Conservation (phyloP, 2,329 filamentous ascomycete species). For the Rhexocercosporidium sp. region DNA sequence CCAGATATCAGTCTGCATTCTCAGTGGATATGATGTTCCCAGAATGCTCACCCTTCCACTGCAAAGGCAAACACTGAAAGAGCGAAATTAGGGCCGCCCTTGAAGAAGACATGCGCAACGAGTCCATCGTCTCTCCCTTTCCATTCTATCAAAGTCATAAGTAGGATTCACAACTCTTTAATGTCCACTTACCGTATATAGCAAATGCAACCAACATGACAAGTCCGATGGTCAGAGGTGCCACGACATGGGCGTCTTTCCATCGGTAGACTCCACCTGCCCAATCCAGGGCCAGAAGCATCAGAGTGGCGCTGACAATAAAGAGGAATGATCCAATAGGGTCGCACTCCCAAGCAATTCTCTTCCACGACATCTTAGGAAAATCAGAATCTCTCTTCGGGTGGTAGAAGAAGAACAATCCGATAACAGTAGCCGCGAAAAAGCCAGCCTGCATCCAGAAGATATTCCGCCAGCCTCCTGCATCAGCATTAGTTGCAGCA, state of each 20-base stretch:
- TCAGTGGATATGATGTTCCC: neutral
- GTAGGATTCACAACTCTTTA: neutral
- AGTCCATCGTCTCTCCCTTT: slow-evolving; percentile 59
- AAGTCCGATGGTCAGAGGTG: slow-evolving; percentile 41
- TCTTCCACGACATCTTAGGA: slow-evolving; percentile 46
- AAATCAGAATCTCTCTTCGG: slow-evolving; percentile 45
- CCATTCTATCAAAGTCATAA: slow-evolving; percentile 52
- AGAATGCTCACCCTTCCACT: slow-evolving; percentile 51
- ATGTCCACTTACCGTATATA: slow-evolving; percentile 44
- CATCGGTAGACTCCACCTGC: slow-evolving; percentile 49
- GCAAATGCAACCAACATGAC: slow-evolving; percentile 40
- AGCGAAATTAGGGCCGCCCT: slow-evolving; percentile 57
- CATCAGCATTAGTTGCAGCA: slow-evolving; percentile 53
- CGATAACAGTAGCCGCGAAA: slow-evolving; percentile 53
- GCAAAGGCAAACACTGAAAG: slow-evolving; percentile 60
- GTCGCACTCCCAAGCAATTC: slow-evolving; percentile 54
- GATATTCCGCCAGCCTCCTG: slow-evolving; percentile 58
- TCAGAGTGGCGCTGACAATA: slow-evolving; percentile 49
- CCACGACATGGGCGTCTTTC: slow-evolving; percentile 39
- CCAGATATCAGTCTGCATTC: neutral
- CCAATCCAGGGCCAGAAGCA: slow-evolving; percentile 53
- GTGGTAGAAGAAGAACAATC: slow-evolving; percentile 54
- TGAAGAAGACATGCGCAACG: slow-evolving; percentile 61
- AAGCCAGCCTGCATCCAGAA: slow-evolving; percentile 64
- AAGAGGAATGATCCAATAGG: slow-evolving; percentile 53